Evolutionary conservation across 2,329 filamentous ascomycete species (phyloP).

Genomic region (Cladobotryum mycophilum): DNA sequence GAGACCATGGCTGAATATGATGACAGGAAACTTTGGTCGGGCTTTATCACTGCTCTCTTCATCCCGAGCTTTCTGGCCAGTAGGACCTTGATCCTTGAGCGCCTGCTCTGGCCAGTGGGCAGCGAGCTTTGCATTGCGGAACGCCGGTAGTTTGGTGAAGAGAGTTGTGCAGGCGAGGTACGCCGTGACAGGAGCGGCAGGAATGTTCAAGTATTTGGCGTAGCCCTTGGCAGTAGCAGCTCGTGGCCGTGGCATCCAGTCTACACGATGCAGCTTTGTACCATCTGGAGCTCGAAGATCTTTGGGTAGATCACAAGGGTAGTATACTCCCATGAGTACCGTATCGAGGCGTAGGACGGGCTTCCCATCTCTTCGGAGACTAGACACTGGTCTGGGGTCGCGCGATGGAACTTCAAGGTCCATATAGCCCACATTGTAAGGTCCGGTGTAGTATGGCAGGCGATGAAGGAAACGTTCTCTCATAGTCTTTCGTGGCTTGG

Average conservation of each 20-base stretch:
- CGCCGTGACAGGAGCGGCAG: conserved; percentile 40
- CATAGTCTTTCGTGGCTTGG: conserved; percentile 24
- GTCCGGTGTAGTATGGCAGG: conserved; percentile 57
- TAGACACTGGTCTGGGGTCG: conserved; percentile 33
- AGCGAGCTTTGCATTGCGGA: conserved; percentile 53
- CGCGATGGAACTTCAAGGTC: conserved; percentile 57
- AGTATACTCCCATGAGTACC: conserved; percentile 60
- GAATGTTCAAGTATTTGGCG: conserved; percentile 52
- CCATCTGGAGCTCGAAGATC: conserved; percentile 19
- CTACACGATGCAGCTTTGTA: conserved; percentile 45
- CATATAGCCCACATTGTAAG: conserved; percentile 62
- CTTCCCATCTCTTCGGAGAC: conserved; percentile 33
- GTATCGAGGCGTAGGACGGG: conserved; percentile 43
- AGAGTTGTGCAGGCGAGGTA: conserved; percentile 52
- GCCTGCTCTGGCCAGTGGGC: conserved; percentile 44
- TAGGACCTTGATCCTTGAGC: conserved; percentile 28
- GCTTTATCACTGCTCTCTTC: conserved; percentile 7
- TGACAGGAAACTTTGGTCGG: conserved; percentile 49
- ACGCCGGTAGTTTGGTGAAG: conserved; percentile 60
- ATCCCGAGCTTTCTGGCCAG: conserved; percentile 25
- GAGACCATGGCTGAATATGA: conserved; percentile 62
- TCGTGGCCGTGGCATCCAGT: conserved; percentile 57
- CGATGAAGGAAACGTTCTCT: conserved; percentile 35
- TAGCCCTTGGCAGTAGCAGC: conserved; percentile 53
- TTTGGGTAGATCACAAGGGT: conserved; percentile 45